Conservation (phyloP, 306 rosid species). For the Corylus americana region DNA sequence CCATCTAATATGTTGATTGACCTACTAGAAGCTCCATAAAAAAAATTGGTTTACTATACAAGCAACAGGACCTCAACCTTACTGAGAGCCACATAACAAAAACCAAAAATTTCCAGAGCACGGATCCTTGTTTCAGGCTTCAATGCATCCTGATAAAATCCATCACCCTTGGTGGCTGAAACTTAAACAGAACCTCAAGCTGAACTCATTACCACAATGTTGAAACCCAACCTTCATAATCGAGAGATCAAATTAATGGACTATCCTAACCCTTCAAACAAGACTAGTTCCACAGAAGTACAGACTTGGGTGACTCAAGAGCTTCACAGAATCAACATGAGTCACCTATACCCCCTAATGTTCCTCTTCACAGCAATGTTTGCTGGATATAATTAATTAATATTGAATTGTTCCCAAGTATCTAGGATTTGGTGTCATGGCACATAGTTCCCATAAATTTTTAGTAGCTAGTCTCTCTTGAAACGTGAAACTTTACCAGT, state of each 20-base stretch:
- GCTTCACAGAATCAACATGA: background rate
- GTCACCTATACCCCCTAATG: too few species aligned
- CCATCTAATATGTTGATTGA: conserved; percentile 9
- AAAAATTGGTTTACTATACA: background rate
- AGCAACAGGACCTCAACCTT: background rate
- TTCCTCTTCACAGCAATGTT: too few species aligned
- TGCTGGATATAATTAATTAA: too few species aligned
- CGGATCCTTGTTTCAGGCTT: background rate
- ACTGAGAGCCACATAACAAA: background rate
- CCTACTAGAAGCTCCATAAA: background rate
- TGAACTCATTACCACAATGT: background rate
- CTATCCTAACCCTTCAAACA: background rate
- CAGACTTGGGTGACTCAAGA: background rate
- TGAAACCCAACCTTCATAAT: background rate
- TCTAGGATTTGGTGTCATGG: too few species aligned
- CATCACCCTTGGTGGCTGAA: too few species aligned
- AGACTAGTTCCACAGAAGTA: background rate
- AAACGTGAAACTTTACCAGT: too few species aligned
- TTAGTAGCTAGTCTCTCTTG: too few species aligned
- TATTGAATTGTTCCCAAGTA: too few species aligned
- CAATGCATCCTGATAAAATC: background rate
- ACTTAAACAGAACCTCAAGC: background rate
- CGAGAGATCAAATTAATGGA: background rate
- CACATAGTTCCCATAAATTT: too few species aligned
- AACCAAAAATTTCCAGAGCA: background rate